Base-by-base conservation (phyloP, 2,329 filamentous ascomycete genomes). In the Amauroascus niger region DNA sequence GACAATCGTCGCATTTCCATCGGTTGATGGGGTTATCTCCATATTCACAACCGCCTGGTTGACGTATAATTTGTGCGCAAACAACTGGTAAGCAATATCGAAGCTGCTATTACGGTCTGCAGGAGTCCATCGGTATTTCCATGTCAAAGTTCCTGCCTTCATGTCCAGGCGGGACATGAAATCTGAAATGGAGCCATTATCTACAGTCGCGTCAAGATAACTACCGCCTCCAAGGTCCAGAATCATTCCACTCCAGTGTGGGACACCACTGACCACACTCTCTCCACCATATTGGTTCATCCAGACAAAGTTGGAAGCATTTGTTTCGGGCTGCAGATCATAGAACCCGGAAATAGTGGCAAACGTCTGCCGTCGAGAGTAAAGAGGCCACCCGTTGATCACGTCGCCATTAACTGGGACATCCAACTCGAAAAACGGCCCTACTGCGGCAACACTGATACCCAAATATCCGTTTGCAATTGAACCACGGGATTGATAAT, bases 291-390 rank as follows among this genome's bases (percentile, higher is more conserved):
- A 84, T 59, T 87, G 79, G 53, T 79, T 75, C 41, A 88, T 65
- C 83, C 84, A 87, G 0, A 75, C 75, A 59, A 83, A 86, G 60
- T 87, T 87, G 6, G 78, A 77, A 0, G 76, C 75, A 43, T 79
- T 81, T 0, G 76, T 79, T 28, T 72, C 76, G 2, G 75, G 72
- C 62, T 86, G 80, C 2, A 72, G 72, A 57, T 85, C 76, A 64
- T 77, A 87, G 62, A 87, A 86, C 1, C 83, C 83, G 3, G 80
- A 77, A 26, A 87, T 77, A 0, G 83, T 86, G 1, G 80, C 80
- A 63, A 87, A 86, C 0, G 79, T 78, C 60, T 86, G 80, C 32
- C 83, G 73, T 20, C 75, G 69, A 55, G 79, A 76, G 65, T 79
- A 84, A 1, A 87, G 70, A 13, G 84, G 84, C 84, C 84, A 87